These are phyloP conservation scores for Euphorbia tirucalli DNA, from an alignment of 345 rosid genomes.

Conservation along the genomic window DNA sequence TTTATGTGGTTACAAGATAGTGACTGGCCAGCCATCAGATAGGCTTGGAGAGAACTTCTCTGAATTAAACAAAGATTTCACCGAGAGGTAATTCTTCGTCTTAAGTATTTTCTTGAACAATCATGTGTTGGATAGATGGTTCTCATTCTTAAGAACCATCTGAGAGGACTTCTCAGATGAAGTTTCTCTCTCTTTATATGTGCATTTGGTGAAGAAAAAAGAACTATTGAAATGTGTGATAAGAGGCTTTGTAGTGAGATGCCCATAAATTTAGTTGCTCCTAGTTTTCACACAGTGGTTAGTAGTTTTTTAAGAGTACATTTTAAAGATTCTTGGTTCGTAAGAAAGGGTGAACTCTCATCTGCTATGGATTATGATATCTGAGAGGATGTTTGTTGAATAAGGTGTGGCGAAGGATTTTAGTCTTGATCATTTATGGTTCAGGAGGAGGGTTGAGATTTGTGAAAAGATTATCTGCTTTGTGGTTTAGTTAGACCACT, in stretches of 20 bases:
- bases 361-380: background rate
- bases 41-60: slow-evolving; percentile 97
- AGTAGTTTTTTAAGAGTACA: background rate
- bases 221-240: background rate
- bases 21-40: slow-evolving; percentile 97
- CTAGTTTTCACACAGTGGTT: background rate
- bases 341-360: background rate
- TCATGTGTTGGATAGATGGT: background rate
- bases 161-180: too few relatives aligned
- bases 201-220: background rate
- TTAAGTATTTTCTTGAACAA: background rate
- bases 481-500: background rate
- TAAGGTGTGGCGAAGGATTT: background rate
- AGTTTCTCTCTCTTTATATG: background rate
- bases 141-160: background rate
- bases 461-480: background rate
- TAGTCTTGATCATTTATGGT: background rate
- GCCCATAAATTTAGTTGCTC: background rate
- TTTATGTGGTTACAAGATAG: slow-evolving; percentile 94
- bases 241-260: background rate
- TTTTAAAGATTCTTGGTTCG: background rate
- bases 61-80: slow-evolving; percentile 77
- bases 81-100: slow-evolving; percentile 55
- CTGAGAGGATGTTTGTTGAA: background rate
- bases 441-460: slow-evolving; percentile 1